Conservation (phyloP, 208 protist genomes). For the Acanthamoeba castellanii region DNA sequence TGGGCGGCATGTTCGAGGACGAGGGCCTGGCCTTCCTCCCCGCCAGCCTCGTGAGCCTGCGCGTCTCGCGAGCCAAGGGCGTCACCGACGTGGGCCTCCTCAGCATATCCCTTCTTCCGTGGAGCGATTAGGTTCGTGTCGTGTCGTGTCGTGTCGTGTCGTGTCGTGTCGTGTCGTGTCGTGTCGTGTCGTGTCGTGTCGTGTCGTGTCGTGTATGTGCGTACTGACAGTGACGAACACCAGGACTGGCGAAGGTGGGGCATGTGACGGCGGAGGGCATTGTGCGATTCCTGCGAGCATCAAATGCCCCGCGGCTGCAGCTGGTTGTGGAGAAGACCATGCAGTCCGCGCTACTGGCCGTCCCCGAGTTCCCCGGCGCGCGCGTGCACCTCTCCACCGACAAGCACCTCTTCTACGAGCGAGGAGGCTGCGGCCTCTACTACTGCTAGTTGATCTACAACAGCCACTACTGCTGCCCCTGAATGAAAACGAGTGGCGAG, state of each 20-base stretch:
- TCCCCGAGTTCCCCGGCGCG: neutral
- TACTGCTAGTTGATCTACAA: neutral
- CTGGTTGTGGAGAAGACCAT: constrained; percentile 31
- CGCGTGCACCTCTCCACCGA: constrained; percentile 6
- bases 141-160: neutral
- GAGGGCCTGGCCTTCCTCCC: neutral
- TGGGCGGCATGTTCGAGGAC: constrained; percentile 48
- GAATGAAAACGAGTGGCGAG: no score
- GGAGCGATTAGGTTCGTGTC: neutral
- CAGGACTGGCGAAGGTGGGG: neutral
- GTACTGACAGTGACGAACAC: neutral
- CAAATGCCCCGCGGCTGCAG: neutral
- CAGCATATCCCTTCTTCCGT: neutral
- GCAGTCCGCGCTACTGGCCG: neutral
- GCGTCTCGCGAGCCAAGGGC: neutral
- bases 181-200: neutral
- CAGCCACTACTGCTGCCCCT: no score
- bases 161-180: neutral
- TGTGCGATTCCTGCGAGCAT: neutral
- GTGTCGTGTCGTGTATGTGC: neutral
- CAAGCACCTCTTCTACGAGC: constrained; percentile 63
- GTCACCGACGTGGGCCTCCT: constrained; percentile 15
- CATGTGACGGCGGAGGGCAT: constrained; percentile 38
- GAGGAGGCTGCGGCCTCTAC: constrained; percentile 18
- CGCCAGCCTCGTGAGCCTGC: neutral